Conservation (phyloP, 2,329 filamentous ascomycete genomes). For the Cryphonectria nitschkei region DNA sequence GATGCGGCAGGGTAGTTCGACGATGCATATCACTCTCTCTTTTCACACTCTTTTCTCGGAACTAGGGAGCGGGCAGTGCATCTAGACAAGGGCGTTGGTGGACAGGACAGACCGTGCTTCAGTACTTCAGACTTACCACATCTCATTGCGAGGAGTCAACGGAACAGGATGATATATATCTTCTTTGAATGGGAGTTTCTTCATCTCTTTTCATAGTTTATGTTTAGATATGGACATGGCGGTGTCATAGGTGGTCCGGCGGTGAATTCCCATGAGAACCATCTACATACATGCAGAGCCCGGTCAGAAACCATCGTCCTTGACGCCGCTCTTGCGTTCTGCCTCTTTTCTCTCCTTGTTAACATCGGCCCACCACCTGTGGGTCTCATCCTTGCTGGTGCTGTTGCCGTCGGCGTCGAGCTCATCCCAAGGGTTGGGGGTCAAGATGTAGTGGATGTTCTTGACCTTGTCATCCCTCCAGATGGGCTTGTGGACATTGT, state of each 20-base stretch:
- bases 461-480: constrained; percentile 63
- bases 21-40: not conserved
- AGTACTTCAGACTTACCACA: constrained; percentile 23
- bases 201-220: not conserved
- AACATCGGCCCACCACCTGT: constrained; percentile 59
- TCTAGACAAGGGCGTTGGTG: constrained; percentile 25
- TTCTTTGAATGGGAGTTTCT: constrained; percentile 3
- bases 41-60: constrained; percentile 1
- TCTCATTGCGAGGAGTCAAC: constrained; percentile 29
- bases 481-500: constrained; percentile 56
- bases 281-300: not conserved
- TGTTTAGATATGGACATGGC: constrained; percentile 6
- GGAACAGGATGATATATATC: constrained; percentile 13
- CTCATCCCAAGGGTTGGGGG: constrained; percentile 65
- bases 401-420: constrained; percentile 48
- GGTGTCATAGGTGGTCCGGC: not conserved
- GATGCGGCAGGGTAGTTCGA: not conserved
- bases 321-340: constrained; percentile 47
- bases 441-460: constrained; percentile 65
- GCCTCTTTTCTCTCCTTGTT: constrained; percentile 49
- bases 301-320: constrained; percentile 39
- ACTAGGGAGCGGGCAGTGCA: constrained; percentile 17
- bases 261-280: not conserved
- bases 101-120: not conserved
- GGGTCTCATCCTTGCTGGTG: constrained; percentile 51